Percentiles rank a stretch among this genome's conserved stretches.
phyloP scores from a whole-genome alignment of 345 rosid genomes.

The Populus alba region DNA sequence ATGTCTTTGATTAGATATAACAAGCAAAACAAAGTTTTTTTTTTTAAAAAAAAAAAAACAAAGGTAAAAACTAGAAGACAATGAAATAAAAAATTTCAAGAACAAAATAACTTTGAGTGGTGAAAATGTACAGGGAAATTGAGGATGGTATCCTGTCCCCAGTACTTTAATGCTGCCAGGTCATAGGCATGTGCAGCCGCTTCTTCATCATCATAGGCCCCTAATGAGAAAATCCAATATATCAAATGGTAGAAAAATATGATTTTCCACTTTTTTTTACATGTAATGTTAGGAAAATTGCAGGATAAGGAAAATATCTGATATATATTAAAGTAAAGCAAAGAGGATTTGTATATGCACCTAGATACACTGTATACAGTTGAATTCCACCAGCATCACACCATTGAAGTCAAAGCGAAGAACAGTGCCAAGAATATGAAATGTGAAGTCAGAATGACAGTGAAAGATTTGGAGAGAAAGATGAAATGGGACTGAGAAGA shows the following conservation, averaged over 20 bases:
- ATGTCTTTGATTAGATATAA: background rate
- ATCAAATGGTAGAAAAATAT: no score
- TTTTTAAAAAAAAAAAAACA: no score
- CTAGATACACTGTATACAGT: conserved; percentile 50
- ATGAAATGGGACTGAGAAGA: background rate
- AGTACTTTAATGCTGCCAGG: conserved; percentile 90
- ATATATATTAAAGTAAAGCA: background rate
- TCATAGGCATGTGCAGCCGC: conserved; percentile 96
- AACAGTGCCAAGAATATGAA: background rate
- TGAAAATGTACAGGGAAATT: conserved; percentile 64
- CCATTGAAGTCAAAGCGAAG: background rate
- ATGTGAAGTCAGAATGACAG: background rate
- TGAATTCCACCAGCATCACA: conserved; percentile 15
- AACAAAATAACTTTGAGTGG: no score
- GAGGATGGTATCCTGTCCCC: conserved; percentile 85
- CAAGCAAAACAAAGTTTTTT: background rate
- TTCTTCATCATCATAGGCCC: conserved; percentile 88
- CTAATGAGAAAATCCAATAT: conserved; percentile 20
- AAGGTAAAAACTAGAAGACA: background rate
- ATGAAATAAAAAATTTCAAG: background rate
- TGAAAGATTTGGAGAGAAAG: background rate
- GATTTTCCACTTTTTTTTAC: background rate
- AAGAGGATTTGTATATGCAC: conserved; percentile 24
- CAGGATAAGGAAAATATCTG: background rate
- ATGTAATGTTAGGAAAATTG: background rate